Conservation (phyloP, 345 rosid genomes). For the Adansonia digitata region DNA sequence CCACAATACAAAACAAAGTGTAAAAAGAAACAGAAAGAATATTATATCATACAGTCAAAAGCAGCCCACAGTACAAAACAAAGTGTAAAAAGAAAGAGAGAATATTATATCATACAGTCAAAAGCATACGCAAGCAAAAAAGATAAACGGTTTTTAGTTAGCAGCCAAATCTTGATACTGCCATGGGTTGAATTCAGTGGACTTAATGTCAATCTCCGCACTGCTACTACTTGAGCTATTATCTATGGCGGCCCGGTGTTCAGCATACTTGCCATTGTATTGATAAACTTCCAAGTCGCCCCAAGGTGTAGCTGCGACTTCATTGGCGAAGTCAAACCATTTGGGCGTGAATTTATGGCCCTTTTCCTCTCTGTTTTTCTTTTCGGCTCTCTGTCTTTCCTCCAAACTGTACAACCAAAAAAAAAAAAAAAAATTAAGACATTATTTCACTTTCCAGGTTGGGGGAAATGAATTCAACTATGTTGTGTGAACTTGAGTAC, state of each 20-base stretch:
- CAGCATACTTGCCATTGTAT: conserved; percentile 62
- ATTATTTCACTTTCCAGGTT: not conserved
- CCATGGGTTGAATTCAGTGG: conserved; percentile 74
- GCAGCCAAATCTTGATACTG: conserved; percentile 42
- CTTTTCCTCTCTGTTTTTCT: conserved; percentile 57
- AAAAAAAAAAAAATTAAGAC: not conserved
- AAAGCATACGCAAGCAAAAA: not conserved
- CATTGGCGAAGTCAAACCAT: conserved; percentile 66
- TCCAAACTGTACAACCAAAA: conserved; percentile 22
- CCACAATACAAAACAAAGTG: not conserved
- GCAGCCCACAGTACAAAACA: too few species aligned
- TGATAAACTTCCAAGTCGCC: conserved; percentile 75
- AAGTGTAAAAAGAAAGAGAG: not conserved
- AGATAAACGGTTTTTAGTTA: conserved; percentile 1
- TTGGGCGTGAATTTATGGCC: conserved; percentile 52
- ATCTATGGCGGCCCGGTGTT: conserved; percentile 50
- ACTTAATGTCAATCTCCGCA: conserved; percentile 35
- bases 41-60: not conserved
- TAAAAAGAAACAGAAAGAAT: not conserved
- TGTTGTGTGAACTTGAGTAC: too few species aligned
- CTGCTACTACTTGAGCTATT: conserved; percentile 33
- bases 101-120: not conserved
- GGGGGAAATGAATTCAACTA: too few species aligned
- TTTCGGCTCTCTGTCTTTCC: conserved; percentile 84
- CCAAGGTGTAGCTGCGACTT: conserved; percentile 76